A percentile compares a stretch with the other conserved stretches of the same genome.
Evolutionary conservation across 2,329 filamentous ascomycete genomes (phyloP).

Genomic region (Fusarium setosum): DNA sequence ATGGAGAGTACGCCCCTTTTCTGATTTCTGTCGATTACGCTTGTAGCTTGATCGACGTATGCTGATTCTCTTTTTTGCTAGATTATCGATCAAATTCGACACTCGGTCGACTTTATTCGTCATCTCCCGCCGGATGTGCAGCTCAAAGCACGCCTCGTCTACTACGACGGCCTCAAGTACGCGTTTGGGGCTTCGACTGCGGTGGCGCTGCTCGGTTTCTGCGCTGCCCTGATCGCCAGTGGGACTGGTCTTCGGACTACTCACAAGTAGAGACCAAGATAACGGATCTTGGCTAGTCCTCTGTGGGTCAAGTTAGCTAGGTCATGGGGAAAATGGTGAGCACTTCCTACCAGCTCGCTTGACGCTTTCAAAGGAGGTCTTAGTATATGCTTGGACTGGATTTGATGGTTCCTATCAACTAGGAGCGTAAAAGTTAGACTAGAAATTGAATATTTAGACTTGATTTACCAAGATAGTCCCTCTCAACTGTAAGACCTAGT

Average conservation of each 20-base stretch:
- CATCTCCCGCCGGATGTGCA: conserved; percentile 67
- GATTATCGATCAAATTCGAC: conserved; percentile 71
- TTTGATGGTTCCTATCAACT: background rate
- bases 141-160: conserved; percentile 66
- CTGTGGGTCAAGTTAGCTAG: background rate
- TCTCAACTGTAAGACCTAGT: too few species aligned
- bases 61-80: conserved; percentile 44
- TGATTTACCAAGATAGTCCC: background rate
- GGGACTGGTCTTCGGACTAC: conserved; percentile 45
- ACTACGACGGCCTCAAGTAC: conserved; percentile 68
- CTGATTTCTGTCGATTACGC: conserved; percentile 23
- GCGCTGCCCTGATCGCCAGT: conserved; percentile 46
- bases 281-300: background rate
- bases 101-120: conserved; percentile 68
- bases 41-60: conserved; percentile 12
- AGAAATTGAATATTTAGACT: background rate
- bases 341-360: background rate
- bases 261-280: conserved; percentile 21
- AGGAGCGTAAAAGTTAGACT: background rate
- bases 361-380: background rate
- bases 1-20: conserved; percentile 61
- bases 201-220: conserved; percentile 59
- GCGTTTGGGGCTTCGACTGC: conserved; percentile 66
- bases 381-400: background rate
- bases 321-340: background rate